phyloP scores from a whole-genome alignment of 2,329 filamentous ascomycete species.

The Colletotrichum siamense region DNA sequence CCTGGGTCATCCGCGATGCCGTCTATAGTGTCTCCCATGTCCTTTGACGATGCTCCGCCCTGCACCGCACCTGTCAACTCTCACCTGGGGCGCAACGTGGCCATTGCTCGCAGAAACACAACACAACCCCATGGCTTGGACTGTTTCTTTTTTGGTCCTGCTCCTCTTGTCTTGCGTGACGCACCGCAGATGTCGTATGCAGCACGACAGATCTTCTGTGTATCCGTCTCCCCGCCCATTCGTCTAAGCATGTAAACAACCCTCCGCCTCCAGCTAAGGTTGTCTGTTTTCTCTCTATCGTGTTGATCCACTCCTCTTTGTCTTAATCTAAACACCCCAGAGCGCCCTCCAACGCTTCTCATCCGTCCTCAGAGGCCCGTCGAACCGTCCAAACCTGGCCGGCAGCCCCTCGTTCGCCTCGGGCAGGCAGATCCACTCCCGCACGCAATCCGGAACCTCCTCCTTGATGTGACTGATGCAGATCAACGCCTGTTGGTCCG shows the following conservation, averaged over 20 bases:
- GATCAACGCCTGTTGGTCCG: conserved; percentile 79
- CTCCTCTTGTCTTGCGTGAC: not conserved
- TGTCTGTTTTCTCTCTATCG: not conserved
- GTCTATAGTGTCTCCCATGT: not conserved
- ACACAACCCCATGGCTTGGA: not conserved
- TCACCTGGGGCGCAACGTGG: not conserved
- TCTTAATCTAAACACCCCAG: conserved; percentile 51
- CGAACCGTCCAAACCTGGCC: conserved; percentile 69
- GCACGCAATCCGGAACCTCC: conserved; percentile 83
- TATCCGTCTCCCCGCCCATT: not conserved
- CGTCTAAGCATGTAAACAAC: not conserved
- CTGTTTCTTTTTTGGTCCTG: not conserved
- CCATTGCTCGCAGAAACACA: not conserved
- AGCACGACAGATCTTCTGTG: not conserved
- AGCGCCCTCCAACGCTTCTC: conserved; percentile 68
- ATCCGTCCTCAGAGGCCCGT: conserved; percentile 64
- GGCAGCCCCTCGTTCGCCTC: conserved; percentile 68
- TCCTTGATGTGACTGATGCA: conserved; percentile 91
- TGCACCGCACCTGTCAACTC: not conserved
- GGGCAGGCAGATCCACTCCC: conserved; percentile 87
- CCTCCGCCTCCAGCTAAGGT: not conserved
- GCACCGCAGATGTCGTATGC: not conserved
- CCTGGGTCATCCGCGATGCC: not conserved
- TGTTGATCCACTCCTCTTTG: not conserved
- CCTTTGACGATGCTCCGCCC: not conserved